Conservation (phyloP, 2,329 filamentous ascomycete genomes). For the Venturia nashicola region DNA sequence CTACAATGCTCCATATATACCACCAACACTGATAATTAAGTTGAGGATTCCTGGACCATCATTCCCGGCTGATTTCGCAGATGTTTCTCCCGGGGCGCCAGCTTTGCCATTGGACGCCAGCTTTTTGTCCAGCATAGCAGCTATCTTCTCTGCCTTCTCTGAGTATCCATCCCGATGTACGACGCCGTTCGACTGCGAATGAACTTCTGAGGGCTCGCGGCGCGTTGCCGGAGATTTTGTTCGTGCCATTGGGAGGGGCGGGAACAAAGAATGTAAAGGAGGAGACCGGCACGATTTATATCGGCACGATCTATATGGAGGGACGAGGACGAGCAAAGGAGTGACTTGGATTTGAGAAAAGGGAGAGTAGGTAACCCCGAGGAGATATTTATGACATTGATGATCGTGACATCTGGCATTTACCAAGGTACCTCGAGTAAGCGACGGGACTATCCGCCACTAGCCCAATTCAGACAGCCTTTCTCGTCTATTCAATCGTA, state of each 20-base stretch:
- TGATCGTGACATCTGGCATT: background rate
- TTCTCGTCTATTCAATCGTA: background rate
- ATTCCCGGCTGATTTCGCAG: background rate
- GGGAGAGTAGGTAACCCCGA: background rate
- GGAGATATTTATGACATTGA: background rate
- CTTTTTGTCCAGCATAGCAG: slow-evolving; percentile 5
- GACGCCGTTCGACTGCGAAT: slow-evolving; percentile 15
- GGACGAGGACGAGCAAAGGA: background rate
- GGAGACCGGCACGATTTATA: background rate
- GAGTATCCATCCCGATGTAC: slow-evolving; percentile 1
- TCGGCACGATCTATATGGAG: background rate
- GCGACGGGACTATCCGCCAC: background rate
- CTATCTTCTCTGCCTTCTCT: background rate
- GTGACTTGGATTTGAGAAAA: background rate
- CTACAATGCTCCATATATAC: slow-evolving; percentile 96
- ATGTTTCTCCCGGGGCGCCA: background rate
- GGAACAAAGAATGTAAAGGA: background rate
- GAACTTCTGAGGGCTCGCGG: slow-evolving; percentile 19
- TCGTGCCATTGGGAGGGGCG: slow-evolving; percentile 18
- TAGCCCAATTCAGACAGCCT: background rate
- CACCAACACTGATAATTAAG: slow-evolving; percentile 74
- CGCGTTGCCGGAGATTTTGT: slow-evolving; percentile 16
- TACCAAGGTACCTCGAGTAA: background rate
- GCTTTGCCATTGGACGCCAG: background rate
- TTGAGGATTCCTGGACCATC: slow-evolving; percentile 1